Conservation (phyloP, 805 yeast genomes). For the Metschnikowia hibisci region DNA sequence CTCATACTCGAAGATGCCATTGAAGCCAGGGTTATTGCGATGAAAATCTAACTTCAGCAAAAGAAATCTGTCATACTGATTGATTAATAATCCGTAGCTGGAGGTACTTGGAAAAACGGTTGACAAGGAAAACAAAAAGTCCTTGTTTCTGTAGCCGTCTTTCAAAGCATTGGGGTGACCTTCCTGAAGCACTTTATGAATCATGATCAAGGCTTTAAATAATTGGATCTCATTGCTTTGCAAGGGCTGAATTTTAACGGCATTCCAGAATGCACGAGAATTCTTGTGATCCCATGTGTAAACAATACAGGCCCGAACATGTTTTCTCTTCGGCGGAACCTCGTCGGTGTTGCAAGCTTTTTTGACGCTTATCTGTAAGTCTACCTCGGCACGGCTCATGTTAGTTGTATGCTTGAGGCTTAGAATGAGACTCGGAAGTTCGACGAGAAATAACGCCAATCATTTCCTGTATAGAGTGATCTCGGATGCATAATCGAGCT, state of each 20-base stretch:
- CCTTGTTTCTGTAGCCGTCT: constrained; percentile 75
- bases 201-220: constrained; percentile 78
- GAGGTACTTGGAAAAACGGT: constrained; percentile 45
- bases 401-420: background rate
- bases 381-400: constrained; percentile 47
- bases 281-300: constrained; percentile 95
- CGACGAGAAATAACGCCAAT: constrained; percentile 7
- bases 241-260: constrained; percentile 72
- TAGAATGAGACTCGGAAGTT: background rate
- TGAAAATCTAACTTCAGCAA: constrained; percentile 78
- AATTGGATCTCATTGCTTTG: constrained; percentile 78
- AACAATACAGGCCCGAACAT: constrained; percentile 91
- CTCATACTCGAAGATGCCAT: constrained; percentile 93
- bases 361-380: constrained; percentile 52
- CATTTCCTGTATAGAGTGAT: background rate
- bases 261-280: constrained; percentile 80
- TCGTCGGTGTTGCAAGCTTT: constrained; percentile 87
- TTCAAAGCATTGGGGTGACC: constrained; percentile 86
- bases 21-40: constrained; percentile 79
- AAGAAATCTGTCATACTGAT: constrained; percentile 69
- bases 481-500: constrained; percentile 2
- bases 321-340: constrained; percentile 92
- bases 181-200: constrained; percentile 93
- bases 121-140: constrained; percentile 73
- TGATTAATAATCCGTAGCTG: constrained; percentile 68